Evolutionary conservation across 345 rosid species (phyloP), one percentile per base, ranked within the genome.

Genomic region (Dipteronia sinensis): DNA sequence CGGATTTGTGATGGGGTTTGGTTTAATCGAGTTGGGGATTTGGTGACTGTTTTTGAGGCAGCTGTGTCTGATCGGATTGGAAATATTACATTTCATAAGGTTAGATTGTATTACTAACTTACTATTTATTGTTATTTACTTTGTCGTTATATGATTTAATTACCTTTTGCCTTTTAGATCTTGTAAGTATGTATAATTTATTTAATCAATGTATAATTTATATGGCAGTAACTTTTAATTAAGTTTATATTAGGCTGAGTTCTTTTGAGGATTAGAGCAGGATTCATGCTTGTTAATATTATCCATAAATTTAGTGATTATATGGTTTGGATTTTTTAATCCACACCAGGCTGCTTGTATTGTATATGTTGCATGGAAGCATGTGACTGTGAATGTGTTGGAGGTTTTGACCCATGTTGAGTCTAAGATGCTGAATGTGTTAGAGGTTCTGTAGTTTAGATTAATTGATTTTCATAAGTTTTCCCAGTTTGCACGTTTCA

Each of bases 1-100:
- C 89, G 98, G 89, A 90, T 96, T 58, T 96, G 99, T 83, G 98
- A 96, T 83, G 99, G 99, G 46, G 75, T 93, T 86, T 96, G 97
- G 97, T 89, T 96, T 72, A 96, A 96, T 75, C 86, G 97, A 71
- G 85, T 86, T 81, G 88, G 87, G 67, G 84, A 86, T 67, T 77
- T 92, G 83, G 88, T 95, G 31, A 91, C 96, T n/a, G 88, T 95
- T 66, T 95, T 90, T 84, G 93, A 90, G 74, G 98, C 98, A 2
- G 99, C 89, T 29, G 98, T 88, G 3, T 95, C 99, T 27, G 99
- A 95, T 79, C 80, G 77, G 75, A 82, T 79, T 51, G 99, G 97
- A 8, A 90, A 93, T 76, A 95, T 91, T 77, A 93, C 97, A 49
- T 88, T 95, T 77, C 90, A 95, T 64, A 95, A 93, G 98, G 99